phyloP scores from a whole-genome alignment of 208 protist genomes.

The Trypanosoma melophagium region DNA sequence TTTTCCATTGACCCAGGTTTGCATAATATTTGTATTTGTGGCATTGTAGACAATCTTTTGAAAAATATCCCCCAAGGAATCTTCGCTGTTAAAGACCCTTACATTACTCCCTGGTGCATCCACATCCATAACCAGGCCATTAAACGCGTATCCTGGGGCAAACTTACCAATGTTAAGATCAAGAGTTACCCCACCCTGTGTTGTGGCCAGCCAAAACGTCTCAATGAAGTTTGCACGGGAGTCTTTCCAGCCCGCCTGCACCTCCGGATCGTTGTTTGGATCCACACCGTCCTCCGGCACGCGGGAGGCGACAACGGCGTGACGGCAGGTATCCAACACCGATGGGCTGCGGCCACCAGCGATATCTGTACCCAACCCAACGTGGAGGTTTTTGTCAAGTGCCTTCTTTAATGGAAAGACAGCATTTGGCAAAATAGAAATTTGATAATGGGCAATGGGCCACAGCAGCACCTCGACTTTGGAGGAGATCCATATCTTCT shows the following conservation, averaged over 20 bases:
- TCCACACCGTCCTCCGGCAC: constrained; percentile 61
- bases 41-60: constrained; percentile 77
- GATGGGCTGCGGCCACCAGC: constrained; percentile 86
- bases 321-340: constrained; percentile 82
- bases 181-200: constrained; percentile 81
- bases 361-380: constrained; percentile 94
- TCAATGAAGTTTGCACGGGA: constrained; percentile 55
- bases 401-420: constrained; percentile 68
- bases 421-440: constrained; percentile 80
- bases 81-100: constrained; percentile 55
- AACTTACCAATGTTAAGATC: constrained; percentile 90
- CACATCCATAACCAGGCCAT: constrained; percentile 85
- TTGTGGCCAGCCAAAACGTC: constrained; percentile 88
- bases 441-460: constrained; percentile 94
- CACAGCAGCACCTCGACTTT: constrained; percentile 59
- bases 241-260: constrained; percentile 33
- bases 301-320: constrained; percentile 67
- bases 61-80: constrained; percentile 64
- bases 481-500: constrained; percentile 80
- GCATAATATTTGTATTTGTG: constrained; percentile 54
- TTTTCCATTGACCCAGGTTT: constrained; percentile 64
- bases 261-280: constrained; percentile 18
- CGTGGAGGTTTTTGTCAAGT: constrained; percentile 70
- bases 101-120: constrained; percentile 40
- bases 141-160: constrained; percentile 82